Conservation (phyloP, 352 stramenopile species). For the Chrysophaeum taylorii region DNA sequence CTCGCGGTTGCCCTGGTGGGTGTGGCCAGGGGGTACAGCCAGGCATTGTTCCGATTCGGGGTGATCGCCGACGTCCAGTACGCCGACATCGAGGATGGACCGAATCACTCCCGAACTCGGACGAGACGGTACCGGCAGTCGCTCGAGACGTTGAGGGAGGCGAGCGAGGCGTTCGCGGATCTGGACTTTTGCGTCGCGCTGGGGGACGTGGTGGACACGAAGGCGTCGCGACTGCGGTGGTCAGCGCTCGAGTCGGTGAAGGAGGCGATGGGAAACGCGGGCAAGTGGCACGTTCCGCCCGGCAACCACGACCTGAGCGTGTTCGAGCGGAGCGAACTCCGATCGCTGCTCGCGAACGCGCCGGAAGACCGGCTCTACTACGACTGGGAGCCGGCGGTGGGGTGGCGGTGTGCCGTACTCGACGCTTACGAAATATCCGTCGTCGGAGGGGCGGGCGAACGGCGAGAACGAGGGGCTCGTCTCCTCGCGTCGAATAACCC, state of each 20-base stretch:
- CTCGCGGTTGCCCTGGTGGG: no score
- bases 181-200: no score
- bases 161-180: no score
- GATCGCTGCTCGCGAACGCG: background rate
- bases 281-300: background rate
- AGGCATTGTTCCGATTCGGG: background rate
- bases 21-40: no score
- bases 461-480: no score
- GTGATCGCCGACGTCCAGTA: slow-evolving; percentile 8
- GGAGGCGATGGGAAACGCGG: no score
- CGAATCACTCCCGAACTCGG: background rate
- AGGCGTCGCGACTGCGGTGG: no score
- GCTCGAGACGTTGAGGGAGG: no score
- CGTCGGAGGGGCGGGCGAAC: background rate
- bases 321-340: background rate
- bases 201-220: no score
- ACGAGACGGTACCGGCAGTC: background rate
- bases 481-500: background rate
- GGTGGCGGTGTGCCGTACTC: background rate
- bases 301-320: background rate
- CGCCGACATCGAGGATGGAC: background rate
- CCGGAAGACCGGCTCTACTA: background rate
- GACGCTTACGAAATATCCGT: background rate
- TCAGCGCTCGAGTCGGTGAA: no score
- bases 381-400: background rate